Base-by-base conservation (phyloP, 345 rosid species). In the Eucalyptus erythrocorys region DNA sequence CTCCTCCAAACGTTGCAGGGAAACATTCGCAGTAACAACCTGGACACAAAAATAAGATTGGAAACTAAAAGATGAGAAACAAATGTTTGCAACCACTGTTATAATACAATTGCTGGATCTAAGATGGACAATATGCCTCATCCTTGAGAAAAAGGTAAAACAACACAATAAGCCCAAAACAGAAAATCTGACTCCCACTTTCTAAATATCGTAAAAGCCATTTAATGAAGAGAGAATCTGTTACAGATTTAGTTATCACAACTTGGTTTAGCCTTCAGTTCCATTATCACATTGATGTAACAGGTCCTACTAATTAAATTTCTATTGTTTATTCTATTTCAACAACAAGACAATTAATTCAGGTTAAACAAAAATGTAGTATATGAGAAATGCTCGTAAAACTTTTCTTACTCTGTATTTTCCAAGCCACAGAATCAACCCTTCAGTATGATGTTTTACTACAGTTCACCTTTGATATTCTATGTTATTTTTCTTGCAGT, bases 11-110 rank as follows among this genome's bases (percentile, higher is more conserved):
- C 99, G 99, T 91, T 97, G 97, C 82, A 96, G 91, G 48, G 99
- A 98, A 87, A 97, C 95, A 91, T 97, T 95, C 87, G 99, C 99
- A 90, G 92, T 96, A 50, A 95, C 99, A 90, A 94, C 99, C 99
- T 97, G 93, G 85, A 92, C 87, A 87, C 89, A 89, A 42, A 26
- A 71, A 88, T 32, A 85, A 61, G 26, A 80, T 71, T 79, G 88
- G 55, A 87, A 5, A 50, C 26, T 57, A 86, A 85, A 34, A 51
- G 59, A 64, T 85, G 81, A 71, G 14, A 12, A 34, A 85, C 84
- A 87, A 82, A 84, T 51, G 45, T 45, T 37, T 30, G 40, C 30
- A 88, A 85, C 42, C 53, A 49, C 49, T 45, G 13, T 87, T n/a
- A 49, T 42, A 13, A n/a, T 47, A 87, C 49, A 45, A 47, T 61